These are phyloP conservation scores for Plenodomus biglobosus DNA, from an alignment of 2,329 filamentous ascomycete species.

Conservation along the genomic window DNA sequence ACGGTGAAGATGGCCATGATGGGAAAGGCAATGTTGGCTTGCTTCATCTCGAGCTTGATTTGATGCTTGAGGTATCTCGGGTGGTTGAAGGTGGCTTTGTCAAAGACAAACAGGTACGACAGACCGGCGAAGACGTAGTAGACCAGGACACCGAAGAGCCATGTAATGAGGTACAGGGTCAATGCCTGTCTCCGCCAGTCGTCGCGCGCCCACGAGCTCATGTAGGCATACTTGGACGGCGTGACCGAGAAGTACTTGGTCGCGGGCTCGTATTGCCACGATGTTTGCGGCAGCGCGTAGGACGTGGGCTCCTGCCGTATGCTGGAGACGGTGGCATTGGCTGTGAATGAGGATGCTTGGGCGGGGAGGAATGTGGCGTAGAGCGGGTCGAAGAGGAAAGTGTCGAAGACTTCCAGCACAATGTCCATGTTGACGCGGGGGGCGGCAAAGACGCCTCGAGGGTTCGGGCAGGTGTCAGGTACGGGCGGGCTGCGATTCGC, in stretches of 20 bases:
- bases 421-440: slow-evolving; percentile 76
- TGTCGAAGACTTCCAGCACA: slow-evolving; percentile 82
- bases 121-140: slow-evolving; percentile 84
- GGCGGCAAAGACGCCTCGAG: slow-evolving; percentile 13
- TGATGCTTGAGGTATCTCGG: slow-evolving; percentile 96
- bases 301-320: slow-evolving; percentile 43
- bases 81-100: slow-evolving; percentile 84
- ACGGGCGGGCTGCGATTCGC: slow-evolving; percentile 24
- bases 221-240: slow-evolving; percentile 75
- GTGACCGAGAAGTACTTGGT: slow-evolving; percentile 68
- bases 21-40: slow-evolving; percentile 76
- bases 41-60: slow-evolving; percentile 79
- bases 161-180: slow-evolving; percentile 81
- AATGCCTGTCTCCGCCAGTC: slow-evolving; percentile 73
- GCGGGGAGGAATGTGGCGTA: slow-evolving; percentile 72
- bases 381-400: slow-evolving; percentile 74
- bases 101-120: slow-evolving; percentile 87
- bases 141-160: slow-evolving; percentile 80
- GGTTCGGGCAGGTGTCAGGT: slow-evolving; percentile 16
- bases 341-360: slow-evolving; percentile 48
- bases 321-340: slow-evolving; percentile 62
- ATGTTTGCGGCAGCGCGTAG: slow-evolving; percentile 27
- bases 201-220: slow-evolving; percentile 76
- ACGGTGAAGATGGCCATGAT: slow-evolving; percentile 80
- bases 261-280: slow-evolving; percentile 71